phyloP scores from a whole-genome alignment of 495 filamentous ascomycete genomes.

The Talaromyces liani region DNA sequence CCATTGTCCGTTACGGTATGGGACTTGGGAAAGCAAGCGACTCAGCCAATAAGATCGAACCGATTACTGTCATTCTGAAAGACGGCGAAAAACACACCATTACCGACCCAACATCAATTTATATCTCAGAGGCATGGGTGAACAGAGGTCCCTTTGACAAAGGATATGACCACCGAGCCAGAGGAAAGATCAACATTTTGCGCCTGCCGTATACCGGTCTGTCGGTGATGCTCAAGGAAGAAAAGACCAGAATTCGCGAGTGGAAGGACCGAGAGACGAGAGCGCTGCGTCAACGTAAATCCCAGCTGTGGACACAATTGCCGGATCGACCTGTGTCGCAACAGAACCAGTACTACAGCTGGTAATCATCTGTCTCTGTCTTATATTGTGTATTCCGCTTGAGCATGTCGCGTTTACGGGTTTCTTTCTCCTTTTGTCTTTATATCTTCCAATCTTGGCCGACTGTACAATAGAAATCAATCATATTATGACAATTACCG shows the following conservation, averaged over 20 bases:
- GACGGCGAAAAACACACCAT: slow-evolving; percentile 50
- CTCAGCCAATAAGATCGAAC: slow-evolving; percentile 31
- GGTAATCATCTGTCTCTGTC: slow-evolving; percentile 44
- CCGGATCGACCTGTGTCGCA: slow-evolving; percentile 55
- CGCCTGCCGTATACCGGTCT: slow-evolving; percentile 65
- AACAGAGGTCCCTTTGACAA: slow-evolving; percentile 57
- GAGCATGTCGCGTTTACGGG: background rate
- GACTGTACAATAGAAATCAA: slow-evolving; percentile 8
- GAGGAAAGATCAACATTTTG: slow-evolving; percentile 55
- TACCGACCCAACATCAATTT: slow-evolving; percentile 64
- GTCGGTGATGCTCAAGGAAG: slow-evolving; percentile 83
- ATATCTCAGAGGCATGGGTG: slow-evolving; percentile 88
- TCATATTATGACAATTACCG: background rate
- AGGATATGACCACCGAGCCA: slow-evolving; percentile 56
- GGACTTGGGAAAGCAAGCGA: slow-evolving; percentile 50
- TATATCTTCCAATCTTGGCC: background rate
- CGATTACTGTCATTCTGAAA: slow-evolving; percentile 31
- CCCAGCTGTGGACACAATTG: slow-evolving; percentile 75
- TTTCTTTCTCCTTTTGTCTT: slow-evolving; percentile 1
- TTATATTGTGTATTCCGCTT: background rate
- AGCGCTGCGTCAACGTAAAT: slow-evolving; percentile 55
- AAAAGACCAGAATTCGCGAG: slow-evolving; percentile 75
- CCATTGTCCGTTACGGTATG: slow-evolving; percentile 76
- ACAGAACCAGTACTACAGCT: slow-evolving; percentile 83
- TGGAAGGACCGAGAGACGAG: slow-evolving; percentile 69